Evolutionary conservation across 495 filamentous ascomycete genomes (phyloP).

Genomic region (Lasiosphaeria miniovina): DNA sequence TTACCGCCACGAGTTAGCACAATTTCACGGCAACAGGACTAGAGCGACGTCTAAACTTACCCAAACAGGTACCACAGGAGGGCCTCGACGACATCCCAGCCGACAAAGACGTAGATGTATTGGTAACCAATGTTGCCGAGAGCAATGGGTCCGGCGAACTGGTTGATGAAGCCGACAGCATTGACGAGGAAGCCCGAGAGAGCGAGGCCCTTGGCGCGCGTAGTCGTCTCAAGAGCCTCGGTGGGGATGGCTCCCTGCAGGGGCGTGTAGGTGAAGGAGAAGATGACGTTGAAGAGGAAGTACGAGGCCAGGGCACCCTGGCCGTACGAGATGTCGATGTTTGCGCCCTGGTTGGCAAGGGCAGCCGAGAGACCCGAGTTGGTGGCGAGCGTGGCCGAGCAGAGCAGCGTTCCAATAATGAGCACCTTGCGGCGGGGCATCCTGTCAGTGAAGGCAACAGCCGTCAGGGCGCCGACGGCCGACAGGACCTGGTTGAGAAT

Average conservation of each 20-base stretch:
- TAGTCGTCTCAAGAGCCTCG: constrained; percentile 51
- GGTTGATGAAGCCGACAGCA: constrained; percentile 50
- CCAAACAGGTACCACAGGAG: constrained; percentile 47
- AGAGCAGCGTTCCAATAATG: constrained; percentile 42
- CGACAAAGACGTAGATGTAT: constrained; percentile 51
- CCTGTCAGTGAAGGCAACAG: constrained; percentile 39
- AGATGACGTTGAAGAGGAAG: constrained; percentile 60
- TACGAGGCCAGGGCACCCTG: constrained; percentile 46
- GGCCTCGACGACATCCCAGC: constrained; percentile 45
- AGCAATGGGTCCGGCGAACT: constrained; percentile 49
- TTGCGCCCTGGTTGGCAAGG: constrained; percentile 35
- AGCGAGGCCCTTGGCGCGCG: constrained; percentile 50
- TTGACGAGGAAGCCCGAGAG: constrained; percentile 43
- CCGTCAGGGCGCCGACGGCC: constrained; percentile 43
- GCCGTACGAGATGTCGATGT: constrained; percentile 29
- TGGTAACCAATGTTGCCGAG: constrained; percentile 46
- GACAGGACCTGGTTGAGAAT: constrained; percentile 45
- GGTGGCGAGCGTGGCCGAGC: constrained; percentile 48
- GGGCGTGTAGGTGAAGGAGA: constrained; percentile 59
- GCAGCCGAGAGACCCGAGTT: constrained; percentile 45
- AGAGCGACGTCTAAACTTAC: constrained; percentile 28
- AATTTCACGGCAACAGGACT: neutral
- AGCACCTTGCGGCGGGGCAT: constrained; percentile 48
- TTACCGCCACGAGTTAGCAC: constrained; percentile 19
- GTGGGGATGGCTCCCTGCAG: constrained; percentile 58